Base-by-base conservation (phyloP, 169 alveolate species). In the Theileria equi region DNA sequence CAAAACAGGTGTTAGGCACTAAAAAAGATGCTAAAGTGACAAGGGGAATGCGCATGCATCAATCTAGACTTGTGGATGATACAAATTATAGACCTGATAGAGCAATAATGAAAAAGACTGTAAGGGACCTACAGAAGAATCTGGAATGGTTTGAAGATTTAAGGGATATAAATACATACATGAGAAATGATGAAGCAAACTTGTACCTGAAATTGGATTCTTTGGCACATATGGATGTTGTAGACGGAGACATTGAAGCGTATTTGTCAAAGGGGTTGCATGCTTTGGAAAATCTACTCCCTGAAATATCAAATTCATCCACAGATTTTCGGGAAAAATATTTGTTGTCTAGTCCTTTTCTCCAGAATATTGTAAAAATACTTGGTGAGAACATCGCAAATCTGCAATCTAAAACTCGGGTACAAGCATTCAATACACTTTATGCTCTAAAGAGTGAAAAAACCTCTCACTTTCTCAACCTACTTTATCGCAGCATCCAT, bases 121-220 rank as follows among this genome's bases (percentile, higher is more conserved):
- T 63, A n/a, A 31, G 28, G 32, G 38, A 52, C 17, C 62, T 74
- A 11, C 25, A 36, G 25, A 53, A 74, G 3, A 74, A 74, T 25
- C 19, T 74, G 21, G 47, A 64, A 2, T 74, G 84, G 80, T 38
- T 70, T 36, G 21, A 55, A 5, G 49, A 25, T 1, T 29, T 28
- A 35, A 6, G 32, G 16, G 28, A 36, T 6, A 50, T 45, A 41
- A 38, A 59, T 13, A 5, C 6, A 11, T 41, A 21, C 23, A 34
- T 67, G 11, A 44, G 40, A 1, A 45, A 25, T 0, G 81, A 70
- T 5, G 54, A 21, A 8, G 40, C 45, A 4, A 31, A 68, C 21
- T 45, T 74, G 10, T 16, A 45, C 17, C 45, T n/a, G 53, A 74
- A 66, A 29, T 41, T 74, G 26, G 79, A 64, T 3, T 28, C 50